Evolutionary conservation across 371 early-diverging fungal species (phyloP).

Genomic region (Apophysomyces trapeziformis): DNA sequence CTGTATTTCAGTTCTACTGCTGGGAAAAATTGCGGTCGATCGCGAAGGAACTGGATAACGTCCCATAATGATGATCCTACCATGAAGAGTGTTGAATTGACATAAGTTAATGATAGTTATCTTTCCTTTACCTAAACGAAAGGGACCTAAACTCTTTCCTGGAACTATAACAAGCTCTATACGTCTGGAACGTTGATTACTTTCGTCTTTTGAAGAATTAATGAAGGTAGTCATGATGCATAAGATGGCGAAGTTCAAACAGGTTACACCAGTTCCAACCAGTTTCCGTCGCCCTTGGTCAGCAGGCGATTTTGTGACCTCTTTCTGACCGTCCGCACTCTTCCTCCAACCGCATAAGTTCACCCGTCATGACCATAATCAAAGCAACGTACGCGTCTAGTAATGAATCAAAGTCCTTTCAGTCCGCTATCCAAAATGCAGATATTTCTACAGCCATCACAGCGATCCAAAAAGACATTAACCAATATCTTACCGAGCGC

Average conservation of each 20-base stretch:
- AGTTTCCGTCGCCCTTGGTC: too few relatives aligned
- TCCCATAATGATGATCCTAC: constrained; percentile 66
- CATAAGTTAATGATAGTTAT: background rate
- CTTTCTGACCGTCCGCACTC: too few relatives aligned
- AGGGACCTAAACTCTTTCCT: constrained; percentile 61
- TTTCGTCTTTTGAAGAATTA: constrained; percentile 26
- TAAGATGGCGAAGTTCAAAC: background rate
- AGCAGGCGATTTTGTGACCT: too few relatives aligned
- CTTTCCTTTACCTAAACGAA: constrained; percentile 50
- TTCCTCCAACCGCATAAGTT: too few relatives aligned
- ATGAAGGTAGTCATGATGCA: constrained; percentile 19
- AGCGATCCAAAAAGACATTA: constrained; percentile 18
- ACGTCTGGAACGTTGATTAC: constrained; percentile 34
- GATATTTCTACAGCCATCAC: constrained; percentile 16
- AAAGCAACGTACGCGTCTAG: background rate
- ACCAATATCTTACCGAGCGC: constrained; percentile 22
- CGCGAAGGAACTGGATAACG: constrained; percentile 51
- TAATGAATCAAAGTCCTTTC: background rate
- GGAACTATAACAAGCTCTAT: constrained; percentile 61
- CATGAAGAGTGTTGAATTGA: background rate
- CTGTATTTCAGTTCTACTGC: constrained; percentile 73
- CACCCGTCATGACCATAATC: constrained; percentile 8
- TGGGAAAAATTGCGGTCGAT: constrained; percentile 56
- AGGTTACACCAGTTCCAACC: background rate
- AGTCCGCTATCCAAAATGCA: background rate